Conservation (phyloP, 176 grass and related monocot species). For the Pontederia paniculata region DNA sequence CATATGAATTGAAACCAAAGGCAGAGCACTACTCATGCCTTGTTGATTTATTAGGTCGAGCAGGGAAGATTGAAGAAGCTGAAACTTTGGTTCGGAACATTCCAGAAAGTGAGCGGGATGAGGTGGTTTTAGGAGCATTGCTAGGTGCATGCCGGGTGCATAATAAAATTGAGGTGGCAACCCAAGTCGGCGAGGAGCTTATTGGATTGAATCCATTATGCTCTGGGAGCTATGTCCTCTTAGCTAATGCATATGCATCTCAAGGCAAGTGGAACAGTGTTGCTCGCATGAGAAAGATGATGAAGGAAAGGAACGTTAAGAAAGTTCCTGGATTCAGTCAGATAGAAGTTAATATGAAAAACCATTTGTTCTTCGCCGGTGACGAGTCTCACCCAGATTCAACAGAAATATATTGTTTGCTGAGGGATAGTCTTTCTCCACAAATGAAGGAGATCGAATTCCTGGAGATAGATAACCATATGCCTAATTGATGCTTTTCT, state of each 20-base stretch:
- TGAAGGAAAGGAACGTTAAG: constrained; percentile 34
- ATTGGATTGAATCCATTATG: constrained; percentile 11
- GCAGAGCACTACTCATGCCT: constrained; percentile 17
- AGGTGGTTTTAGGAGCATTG: constrained; percentile 19
- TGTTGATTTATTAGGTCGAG: constrained; percentile 19
- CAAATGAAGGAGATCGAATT: constrained; percentile 25
- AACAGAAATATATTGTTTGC: constrained; percentile 38
- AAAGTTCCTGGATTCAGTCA: constrained; percentile 27
- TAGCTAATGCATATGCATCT: constrained; percentile 40
- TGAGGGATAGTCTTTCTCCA: constrained; percentile 26
- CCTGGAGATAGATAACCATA: neutral
- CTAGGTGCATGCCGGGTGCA: constrained; percentile 12
- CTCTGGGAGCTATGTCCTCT: constrained; percentile 21
- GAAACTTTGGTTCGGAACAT: neutral
- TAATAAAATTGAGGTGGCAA: constrained; percentile 1
- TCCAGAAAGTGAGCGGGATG: constrained; percentile 8
- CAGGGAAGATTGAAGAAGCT: constrained; percentile 15
- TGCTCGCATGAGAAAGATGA: constrained; percentile 34
- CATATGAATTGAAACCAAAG: constrained; percentile 3
- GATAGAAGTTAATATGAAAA: constrained; percentile 21
- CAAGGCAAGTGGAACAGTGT: constrained; percentile 23
- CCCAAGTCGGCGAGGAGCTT: constrained; percentile 19
- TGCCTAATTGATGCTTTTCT: neutral
- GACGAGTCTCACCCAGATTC: constrained; percentile 28
- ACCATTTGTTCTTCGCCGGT: constrained; percentile 33